phyloP scores from a whole-genome alignment of 345 rosid genomes.

The Dimocarpus longan region DNA sequence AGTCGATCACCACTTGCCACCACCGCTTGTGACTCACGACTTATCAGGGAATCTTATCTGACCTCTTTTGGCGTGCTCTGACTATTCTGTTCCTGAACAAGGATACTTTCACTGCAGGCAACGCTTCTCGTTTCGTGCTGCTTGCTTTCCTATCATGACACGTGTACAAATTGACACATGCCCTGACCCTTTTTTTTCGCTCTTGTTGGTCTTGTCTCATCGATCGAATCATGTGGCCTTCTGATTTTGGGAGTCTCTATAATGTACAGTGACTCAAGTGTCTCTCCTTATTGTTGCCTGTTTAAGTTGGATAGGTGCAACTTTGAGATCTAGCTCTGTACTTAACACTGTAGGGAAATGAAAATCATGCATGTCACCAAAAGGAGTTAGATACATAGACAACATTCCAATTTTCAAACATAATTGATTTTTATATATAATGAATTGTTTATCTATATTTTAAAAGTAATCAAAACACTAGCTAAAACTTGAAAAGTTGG shows the following conservation, averaged over 20 bases:
- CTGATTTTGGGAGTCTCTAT: neutral
- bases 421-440: too few relatives aligned
- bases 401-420: too few relatives aligned
- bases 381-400: too few relatives aligned
- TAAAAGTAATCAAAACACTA: too few relatives aligned
- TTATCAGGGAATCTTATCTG: slow-evolving; percentile 3
- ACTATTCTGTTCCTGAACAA: neutral
- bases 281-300: neutral
- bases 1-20: neutral
- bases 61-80: neutral
- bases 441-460: too few relatives aligned
- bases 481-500: too few relatives aligned
- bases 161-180: neutral
- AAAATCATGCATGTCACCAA: neutral
- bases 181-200: neutral
- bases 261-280: neutral
- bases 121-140: neutral
- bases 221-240: neutral
- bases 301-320: neutral
- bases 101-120: too few relatives aligned
- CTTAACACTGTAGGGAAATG: neutral
- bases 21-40: neutral
- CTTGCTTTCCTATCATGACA: neutral
- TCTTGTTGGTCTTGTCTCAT: neutral
- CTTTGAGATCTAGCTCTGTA: neutral